Base-by-base conservation (phyloP, 768 basidiomycete genomes). In the Tricholoma saponaceum region DNA sequence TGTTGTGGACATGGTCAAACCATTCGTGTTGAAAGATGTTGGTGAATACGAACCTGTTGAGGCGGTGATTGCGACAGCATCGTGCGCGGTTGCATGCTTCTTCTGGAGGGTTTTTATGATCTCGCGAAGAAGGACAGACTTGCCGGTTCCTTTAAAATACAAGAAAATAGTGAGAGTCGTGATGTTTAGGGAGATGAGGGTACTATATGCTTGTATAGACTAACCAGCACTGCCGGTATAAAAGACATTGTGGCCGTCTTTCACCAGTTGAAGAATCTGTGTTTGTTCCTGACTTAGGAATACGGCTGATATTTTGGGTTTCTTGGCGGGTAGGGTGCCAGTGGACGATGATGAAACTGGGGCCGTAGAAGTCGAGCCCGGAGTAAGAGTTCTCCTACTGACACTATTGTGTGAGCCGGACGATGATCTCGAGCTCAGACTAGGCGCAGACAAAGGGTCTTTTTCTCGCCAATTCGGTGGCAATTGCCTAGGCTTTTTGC, bases 171-270 rank as follows among this genome's bases (percentile, higher is more conserved):
- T 54, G 25, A 37, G 20, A 47, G 9, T 9, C 10, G 35, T 51
- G 25, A 53, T 53, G 25, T 28, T 53, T 3, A 23, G 8, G 22
- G 14, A 13, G 4, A 22, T 33, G 23, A 32, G 49, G 33, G 14
- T n/a, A 56, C 58, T 33, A 58, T 59, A 58, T 65, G 64, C 66
- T 64, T 61, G 9, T 44, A 22, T 44, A 18, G 41, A 54, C 53
- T 54, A 26, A 97, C 95, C 96, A 58, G 97, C 97, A 76, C 91
- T 93, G 25, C 97, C 97, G 1, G 96, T 99, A 70, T 98, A 99
- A 67, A 99, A 99, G 28, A 98, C 66, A 64, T 86, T 96, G 47
- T 85, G 70, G 2, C 84, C 85, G 12, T 83, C 76, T 32, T 86
- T 75, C 1, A 95, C 95, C 33, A 97, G 77, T 57, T 82, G 79